These are phyloP conservation scores for Sphaerulina populicola DNA, from an alignment of 2,329 filamentous ascomycete genomes.

Conservation along the genomic window DNA sequence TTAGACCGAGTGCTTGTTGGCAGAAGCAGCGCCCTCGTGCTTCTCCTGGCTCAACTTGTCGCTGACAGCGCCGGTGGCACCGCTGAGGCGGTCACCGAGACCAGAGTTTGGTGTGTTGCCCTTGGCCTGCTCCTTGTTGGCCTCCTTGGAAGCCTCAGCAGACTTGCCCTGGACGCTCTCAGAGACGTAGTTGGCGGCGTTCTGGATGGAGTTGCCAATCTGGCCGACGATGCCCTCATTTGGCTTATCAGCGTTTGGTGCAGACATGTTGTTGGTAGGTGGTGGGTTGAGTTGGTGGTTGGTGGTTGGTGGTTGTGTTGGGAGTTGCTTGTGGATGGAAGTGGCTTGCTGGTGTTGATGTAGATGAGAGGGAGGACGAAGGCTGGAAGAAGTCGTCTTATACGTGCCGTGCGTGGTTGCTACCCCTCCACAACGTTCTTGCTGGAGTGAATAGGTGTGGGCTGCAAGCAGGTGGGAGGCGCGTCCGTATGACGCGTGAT, in stretches of 20 bases:
- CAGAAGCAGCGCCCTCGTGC: slow-evolving; percentile 44
- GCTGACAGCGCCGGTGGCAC: slow-evolving; percentile 44
- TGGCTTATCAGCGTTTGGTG: slow-evolving; percentile 38
- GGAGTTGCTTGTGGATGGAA: neutral
- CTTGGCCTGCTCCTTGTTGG: slow-evolving; percentile 53
- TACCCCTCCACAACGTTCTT: neutral
- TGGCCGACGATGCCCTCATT: slow-evolving; percentile 40
- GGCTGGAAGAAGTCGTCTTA: neutral
- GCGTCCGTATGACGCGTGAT: neutral
- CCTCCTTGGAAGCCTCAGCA: slow-evolving; percentile 55
- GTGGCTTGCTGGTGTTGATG: slow-evolving; percentile 4
- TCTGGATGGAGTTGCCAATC: slow-evolving; percentile 35
- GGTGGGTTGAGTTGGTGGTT: slow-evolving; percentile 16
- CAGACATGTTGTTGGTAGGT: slow-evolving; percentile 35
- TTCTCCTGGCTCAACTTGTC: slow-evolving; percentile 49
- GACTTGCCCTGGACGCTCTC: slow-evolving; percentile 54
- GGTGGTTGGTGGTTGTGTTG: slow-evolving; percentile 10
- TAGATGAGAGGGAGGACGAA: neutral
- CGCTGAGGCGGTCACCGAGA: slow-evolving; percentile 48
- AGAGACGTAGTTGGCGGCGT: slow-evolving; percentile 61
- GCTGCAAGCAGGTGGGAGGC: neutral
- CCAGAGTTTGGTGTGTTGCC: slow-evolving; percentile 51
- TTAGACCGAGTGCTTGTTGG: slow-evolving; percentile 41
- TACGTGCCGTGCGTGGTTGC: neutral
- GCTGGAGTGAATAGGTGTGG: neutral